Conservation (phyloP, 192 early-diverging fungal species). For the Kickxella alabastrina region DNA sequence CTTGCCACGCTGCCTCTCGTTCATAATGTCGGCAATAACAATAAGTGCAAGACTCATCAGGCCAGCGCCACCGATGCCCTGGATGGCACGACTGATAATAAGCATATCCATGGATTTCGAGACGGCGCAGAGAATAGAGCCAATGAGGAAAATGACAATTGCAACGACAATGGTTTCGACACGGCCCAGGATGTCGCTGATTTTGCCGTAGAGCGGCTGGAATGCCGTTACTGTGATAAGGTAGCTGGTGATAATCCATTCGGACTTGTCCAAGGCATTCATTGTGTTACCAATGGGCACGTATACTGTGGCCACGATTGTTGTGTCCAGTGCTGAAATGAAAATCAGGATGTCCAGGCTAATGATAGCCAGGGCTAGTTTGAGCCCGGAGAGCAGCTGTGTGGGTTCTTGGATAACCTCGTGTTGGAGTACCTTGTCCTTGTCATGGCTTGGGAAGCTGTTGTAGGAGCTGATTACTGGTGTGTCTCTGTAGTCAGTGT, state of each 20-base stretch:
- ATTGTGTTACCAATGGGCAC: conserved; percentile 70
- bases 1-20: conserved; percentile 67
- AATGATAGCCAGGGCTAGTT: conserved; percentile 29
- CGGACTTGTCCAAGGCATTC: conserved; percentile 56
- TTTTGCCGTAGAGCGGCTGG: conserved; percentile 74
- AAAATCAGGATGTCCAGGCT: conserved; percentile 36
- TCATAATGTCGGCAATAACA: conserved; percentile 72
- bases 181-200: conserved; percentile 68
- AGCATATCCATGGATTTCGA: conserved; percentile 50
- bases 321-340: conserved; percentile 51
- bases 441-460: too few species aligned
- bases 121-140: conserved; percentile 38
- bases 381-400: conserved; percentile 23
- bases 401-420: too few species aligned
- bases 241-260: conserved; percentile 81
- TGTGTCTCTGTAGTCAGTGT: too few species aligned
- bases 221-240: conserved; percentile 66
- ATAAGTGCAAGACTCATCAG: conserved; percentile 62
- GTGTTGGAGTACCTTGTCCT: too few species aligned
- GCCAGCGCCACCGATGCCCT: conserved; percentile 69
- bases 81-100: conserved; percentile 64
- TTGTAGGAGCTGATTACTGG: too few species aligned
- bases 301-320: conserved; percentile 76
- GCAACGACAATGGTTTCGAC: conserved; percentile 29
- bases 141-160: conserved; percentile 40